Percentiles rank a stretch among this genome's conserved stretches.
These are phyloP conservation scores for Aspergillus sclerotialis DNA, from an alignment of 2,329 filamentous ascomycete genomes.

Conservation along the genomic window DNA sequence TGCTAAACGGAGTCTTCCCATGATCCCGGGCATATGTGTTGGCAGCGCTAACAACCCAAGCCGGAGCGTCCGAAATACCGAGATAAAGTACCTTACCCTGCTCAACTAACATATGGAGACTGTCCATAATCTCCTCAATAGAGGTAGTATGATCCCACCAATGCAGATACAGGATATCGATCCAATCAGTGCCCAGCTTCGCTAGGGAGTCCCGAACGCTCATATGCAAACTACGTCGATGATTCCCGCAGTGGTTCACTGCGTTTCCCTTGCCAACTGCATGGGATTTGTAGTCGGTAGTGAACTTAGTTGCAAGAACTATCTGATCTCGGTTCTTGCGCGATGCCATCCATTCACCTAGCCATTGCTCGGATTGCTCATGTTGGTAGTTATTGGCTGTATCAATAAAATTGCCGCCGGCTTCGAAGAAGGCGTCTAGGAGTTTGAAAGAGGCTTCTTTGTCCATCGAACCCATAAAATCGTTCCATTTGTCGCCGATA, in stretches of 20 bases:
- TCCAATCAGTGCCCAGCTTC: constrained; percentile 48
- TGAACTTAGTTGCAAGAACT: constrained; percentile 67
- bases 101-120: constrained; percentile 31
- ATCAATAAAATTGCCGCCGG: constrained; percentile 69
- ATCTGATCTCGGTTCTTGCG: constrained; percentile 60
- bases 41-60: constrained; percentile 34
- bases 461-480: constrained; percentile 57
- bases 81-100: constrained; percentile 37
- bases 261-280: constrained; percentile 34
- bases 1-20: constrained; percentile 33
- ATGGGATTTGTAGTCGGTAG: constrained; percentile 47
- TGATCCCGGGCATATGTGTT: constrained; percentile 34
- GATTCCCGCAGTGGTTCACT: constrained; percentile 43
- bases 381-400: constrained; percentile 63
- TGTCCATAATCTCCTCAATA: constrained; percentile 32
- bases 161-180: constrained; percentile 50
- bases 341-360: constrained; percentile 65
- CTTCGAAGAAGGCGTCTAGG: constrained; percentile 58
- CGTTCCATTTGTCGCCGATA: constrained; percentile 35
- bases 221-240: constrained; percentile 35
- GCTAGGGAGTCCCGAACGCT: constrained; percentile 38
- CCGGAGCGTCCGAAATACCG: constrained; percentile 34
- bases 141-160: constrained; percentile 44
- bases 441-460: constrained; percentile 57
- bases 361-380: constrained; percentile 57